These are phyloP conservation scores for Eragrostis tef DNA, from an alignment of 202 grass and related monocot species.

Conservation along the genomic window DNA sequence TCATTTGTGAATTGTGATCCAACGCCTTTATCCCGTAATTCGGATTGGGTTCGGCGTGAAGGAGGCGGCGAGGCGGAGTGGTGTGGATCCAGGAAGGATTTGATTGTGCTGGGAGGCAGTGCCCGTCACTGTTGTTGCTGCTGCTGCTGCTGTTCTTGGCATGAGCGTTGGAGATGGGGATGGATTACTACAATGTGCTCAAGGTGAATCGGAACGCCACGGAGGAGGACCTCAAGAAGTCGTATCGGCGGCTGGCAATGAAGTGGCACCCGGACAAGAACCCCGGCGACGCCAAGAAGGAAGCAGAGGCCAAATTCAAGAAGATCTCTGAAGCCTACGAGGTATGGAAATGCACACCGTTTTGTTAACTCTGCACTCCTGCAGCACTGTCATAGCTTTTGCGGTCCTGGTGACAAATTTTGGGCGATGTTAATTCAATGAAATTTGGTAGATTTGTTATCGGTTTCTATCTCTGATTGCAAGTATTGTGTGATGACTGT, in stretches of 20 bases:
- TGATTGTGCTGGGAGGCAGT: background rate
- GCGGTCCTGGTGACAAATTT: background rate
- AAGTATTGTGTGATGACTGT: background rate
- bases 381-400: background rate
- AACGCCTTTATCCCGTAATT: background rate
- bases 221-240: slow-evolving; percentile 86
- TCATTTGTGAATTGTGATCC: background rate
- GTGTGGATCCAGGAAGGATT: slow-evolving; percentile 26
- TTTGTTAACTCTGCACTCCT: background rate
- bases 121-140: background rate
- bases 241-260: slow-evolving; percentile 81
- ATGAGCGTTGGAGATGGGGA: slow-evolving; percentile 71
- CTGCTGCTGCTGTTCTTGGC: slow-evolving; percentile 38
- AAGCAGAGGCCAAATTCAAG: slow-evolving; percentile 96
- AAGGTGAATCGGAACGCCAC: slow-evolving; percentile 82
- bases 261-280: slow-evolving; percentile 98
- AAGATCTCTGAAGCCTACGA: slow-evolving; percentile 95
- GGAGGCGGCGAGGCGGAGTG: background rate
- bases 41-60: background rate
- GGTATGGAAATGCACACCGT: slow-evolving; percentile 42
- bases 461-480: background rate
- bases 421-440: background rate
- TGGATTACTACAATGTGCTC: slow-evolving; percentile 92
- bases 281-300: slow-evolving; percentile 67
- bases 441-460: background rate